These are phyloP conservation scores for Lecanosticta acicola DNA, from an alignment of 2,329 filamentous ascomycete genomes.

Conservation along the genomic window DNA sequence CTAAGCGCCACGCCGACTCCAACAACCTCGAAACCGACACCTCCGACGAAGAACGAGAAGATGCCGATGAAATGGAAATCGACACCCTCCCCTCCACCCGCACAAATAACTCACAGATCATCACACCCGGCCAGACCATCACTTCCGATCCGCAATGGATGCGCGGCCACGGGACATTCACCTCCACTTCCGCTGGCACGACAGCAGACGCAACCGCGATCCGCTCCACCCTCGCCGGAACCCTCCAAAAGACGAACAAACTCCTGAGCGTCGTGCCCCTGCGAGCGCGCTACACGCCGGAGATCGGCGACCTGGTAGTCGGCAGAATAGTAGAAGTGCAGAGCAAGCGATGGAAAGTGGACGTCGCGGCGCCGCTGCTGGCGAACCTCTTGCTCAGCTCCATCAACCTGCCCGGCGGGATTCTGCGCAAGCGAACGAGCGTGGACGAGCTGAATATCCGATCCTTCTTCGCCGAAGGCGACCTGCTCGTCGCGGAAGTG, in stretches of 20 bases:
- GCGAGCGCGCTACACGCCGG: conserved; percentile 86
- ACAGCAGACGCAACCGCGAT: conserved; percentile 52
- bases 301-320: conserved; percentile 92
- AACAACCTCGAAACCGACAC: conserved; percentile 22
- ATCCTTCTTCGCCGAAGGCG: conserved; percentile 93
- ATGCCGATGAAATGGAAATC: conserved; percentile 35
- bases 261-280: conserved; percentile 86
- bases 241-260: conserved; percentile 90
- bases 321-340: conserved; percentile 95
- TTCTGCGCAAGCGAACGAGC: conserved; percentile 82
- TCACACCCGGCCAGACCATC: conserved; percentile 84
- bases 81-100: conserved; percentile 46
- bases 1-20: conserved; percentile 12
- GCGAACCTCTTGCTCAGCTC: conserved; percentile 78
- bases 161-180: conserved; percentile 90
- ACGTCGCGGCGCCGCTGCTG: conserved; percentile 81
- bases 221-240: conserved; percentile 83
- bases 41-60: conserved; percentile 19
- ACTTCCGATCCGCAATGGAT: conserved; percentile 96
- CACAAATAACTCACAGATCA: conserved; percentile 50
- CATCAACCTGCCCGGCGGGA: conserved; percentile 93
- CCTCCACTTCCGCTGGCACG: conserved; percentile 49
- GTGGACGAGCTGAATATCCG: conserved; percentile 97
- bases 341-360: conserved; percentile 86
- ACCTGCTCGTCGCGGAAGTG: conserved; percentile 89